Conservation (phyloP, 306 rosid genomes). For the Fragaria iinumae region DNA sequence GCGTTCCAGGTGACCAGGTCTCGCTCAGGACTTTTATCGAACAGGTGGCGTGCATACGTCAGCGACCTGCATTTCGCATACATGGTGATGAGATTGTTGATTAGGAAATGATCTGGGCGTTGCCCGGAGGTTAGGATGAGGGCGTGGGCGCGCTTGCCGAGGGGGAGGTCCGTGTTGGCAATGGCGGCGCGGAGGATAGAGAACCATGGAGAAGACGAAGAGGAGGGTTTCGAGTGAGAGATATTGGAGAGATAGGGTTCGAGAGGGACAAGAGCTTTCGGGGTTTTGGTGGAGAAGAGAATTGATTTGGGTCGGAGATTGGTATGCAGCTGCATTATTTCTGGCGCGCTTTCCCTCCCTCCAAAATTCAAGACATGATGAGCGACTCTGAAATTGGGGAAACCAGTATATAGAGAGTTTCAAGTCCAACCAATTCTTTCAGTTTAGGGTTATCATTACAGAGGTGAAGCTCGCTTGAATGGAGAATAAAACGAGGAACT, state of each 20-base stretch:
- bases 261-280: not conserved
- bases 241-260: not conserved
- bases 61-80: slow-evolving; percentile 65
- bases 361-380: too few relatives aligned
- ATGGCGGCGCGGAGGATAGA: slow-evolving; percentile 66
- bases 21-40: slow-evolving; percentile 49
- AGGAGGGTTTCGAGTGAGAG: slow-evolving; percentile 6
- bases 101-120: slow-evolving; percentile 43
- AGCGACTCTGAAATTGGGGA: not conserved
- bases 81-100: slow-evolving; percentile 74
- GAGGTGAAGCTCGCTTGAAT: too few relatives aligned
- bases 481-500: not conserved
- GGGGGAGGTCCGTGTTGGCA: slow-evolving; percentile 42
- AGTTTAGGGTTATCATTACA: too few relatives aligned
- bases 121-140: slow-evolving; percentile 46
- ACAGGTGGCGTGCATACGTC: slow-evolving; percentile 58
- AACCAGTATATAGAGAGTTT: too few relatives aligned
- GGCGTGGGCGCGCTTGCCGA: slow-evolving; percentile 66
- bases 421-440: too few relatives aligned
- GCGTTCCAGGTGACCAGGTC: slow-evolving; percentile 86
- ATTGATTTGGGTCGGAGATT: slow-evolving; percentile 28
- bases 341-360: too few relatives aligned
- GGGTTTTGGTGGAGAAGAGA: slow-evolving; percentile 2
- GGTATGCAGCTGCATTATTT: slow-evolving; percentile 8
- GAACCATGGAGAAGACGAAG: slow-evolving; percentile 46